Percentiles rank a stretch among this genome's conserved stretches.
Conservation (phyloP, 257 asterid genomes). For the Solanum medicagineum region DNA sequence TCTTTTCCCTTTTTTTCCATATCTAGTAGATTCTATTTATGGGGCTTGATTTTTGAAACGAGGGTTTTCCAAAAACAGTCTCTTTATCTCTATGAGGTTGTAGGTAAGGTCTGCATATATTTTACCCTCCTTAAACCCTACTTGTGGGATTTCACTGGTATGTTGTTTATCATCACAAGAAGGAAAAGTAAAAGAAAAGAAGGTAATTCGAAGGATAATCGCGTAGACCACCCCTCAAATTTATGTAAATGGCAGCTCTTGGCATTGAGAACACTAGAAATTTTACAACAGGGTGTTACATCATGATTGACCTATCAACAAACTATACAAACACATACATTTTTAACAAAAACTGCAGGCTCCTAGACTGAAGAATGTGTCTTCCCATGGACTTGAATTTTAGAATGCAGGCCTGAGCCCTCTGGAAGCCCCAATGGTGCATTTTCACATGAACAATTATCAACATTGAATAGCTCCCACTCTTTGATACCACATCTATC, state of each 20-base stretch:
- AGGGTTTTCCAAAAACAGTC: no score
- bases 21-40: no score
- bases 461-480: slow-evolving; percentile 80
- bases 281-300: background rate
- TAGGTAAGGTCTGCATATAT: no score
- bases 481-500: slow-evolving; percentile 64
- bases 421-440: slow-evolving; percentile 72
- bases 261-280: background rate
- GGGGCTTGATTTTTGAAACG: no score
- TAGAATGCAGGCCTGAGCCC: slow-evolving; percentile 52
- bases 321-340: background rate
- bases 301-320: background rate
- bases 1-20: no score
- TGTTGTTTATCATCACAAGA: background rate
- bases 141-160: no score
- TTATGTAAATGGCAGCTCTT: background rate
- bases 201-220: background rate
- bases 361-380: slow-evolving; percentile 7
- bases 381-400: slow-evolving; percentile 20
- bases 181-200: background rate
- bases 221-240: background rate
- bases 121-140: no score
- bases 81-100: no score
- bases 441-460: slow-evolving; percentile 57
- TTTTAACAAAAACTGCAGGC: background rate